Conservation (phyloP, 257 asterid genomes). For the Nicotiana sylvestris region DNA sequence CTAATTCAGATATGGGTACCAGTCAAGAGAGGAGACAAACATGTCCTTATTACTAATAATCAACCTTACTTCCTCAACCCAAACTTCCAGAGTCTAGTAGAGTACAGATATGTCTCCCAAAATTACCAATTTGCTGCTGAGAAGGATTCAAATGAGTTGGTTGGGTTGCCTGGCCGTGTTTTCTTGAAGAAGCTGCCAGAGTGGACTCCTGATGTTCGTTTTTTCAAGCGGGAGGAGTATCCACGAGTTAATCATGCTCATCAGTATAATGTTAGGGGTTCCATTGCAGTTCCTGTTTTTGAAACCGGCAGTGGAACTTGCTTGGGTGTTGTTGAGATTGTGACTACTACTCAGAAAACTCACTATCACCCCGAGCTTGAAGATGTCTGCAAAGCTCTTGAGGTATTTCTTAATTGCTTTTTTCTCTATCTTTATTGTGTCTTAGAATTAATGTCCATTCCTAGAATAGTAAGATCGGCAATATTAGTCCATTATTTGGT, state of each 20-base stretch:
- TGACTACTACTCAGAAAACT: constrained; percentile 51
- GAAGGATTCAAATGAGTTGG: constrained; percentile 42
- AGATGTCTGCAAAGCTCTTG: constrained; percentile 62
- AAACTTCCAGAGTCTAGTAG: constrained; percentile 49
- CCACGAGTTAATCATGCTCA: constrained; percentile 54
- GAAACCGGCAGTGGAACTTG: constrained; percentile 64
- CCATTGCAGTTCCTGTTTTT: constrained; percentile 72
- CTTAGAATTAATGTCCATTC: background rate
- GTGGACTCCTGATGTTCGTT: constrained; percentile 80
- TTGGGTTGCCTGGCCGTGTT: constrained; percentile 70
- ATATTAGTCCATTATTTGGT: background rate
- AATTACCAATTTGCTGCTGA: constrained; percentile 55
- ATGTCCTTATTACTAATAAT: constrained; percentile 52
- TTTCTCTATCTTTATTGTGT: background rate
- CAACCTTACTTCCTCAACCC: constrained; percentile 52
- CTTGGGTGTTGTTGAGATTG: constrained; percentile 72
- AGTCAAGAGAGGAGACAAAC: constrained; percentile 45
- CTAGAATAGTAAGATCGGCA: background rate
- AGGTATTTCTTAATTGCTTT: constrained; percentile 34
- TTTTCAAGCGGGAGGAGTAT: constrained; percentile 58
- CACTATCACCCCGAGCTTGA: constrained; percentile 59
- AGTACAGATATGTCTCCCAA: constrained; percentile 48
- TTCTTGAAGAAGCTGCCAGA: constrained; percentile 73
- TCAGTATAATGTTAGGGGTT: constrained; percentile 53
- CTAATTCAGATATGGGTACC: constrained; percentile 85